phyloP scores from a whole-genome alignment of 2,329 filamentous ascomycete genomes.

The Didymellaceae sp. region DNA sequence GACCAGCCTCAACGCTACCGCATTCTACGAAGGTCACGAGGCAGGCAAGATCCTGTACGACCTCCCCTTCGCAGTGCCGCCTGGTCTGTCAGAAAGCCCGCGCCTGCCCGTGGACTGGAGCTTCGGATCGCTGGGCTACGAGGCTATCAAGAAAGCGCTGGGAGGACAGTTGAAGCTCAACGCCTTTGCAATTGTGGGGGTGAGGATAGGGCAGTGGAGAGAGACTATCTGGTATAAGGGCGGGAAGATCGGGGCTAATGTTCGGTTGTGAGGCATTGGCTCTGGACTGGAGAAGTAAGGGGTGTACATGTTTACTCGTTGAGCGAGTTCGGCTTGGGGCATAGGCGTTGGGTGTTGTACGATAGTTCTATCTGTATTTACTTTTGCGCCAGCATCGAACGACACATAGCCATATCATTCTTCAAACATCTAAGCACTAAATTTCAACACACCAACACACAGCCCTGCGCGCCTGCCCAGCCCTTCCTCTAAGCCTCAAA shows the following conservation, averaged over 20 bases:
- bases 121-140: constrained; percentile 78
- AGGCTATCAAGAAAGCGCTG: constrained; percentile 77
- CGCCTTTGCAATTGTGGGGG: constrained; percentile 75
- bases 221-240: constrained; percentile 64
- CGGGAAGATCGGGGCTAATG: constrained; percentile 55
- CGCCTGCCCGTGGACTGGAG: constrained; percentile 83
- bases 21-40: constrained; percentile 81
- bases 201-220: constrained; percentile 77
- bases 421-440: no score
- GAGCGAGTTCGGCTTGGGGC: no score
- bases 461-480: no score
- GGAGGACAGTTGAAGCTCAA: constrained; percentile 81
- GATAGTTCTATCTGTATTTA: no score
- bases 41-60: constrained; percentile 80
- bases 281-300: no score
- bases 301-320: no score
- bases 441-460: no score
- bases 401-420: no score
- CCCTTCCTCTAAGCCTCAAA: no score
- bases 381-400: no score
- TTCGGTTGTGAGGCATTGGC: constrained; percentile 51
- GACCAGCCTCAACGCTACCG: constrained; percentile 81
- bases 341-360: no score
- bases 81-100: constrained; percentile 75
- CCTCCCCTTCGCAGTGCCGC: constrained; percentile 75